phyloP scores from a whole-genome alignment of 495 filamentous ascomycete genomes.

The Penicillium longicatenatum region DNA sequence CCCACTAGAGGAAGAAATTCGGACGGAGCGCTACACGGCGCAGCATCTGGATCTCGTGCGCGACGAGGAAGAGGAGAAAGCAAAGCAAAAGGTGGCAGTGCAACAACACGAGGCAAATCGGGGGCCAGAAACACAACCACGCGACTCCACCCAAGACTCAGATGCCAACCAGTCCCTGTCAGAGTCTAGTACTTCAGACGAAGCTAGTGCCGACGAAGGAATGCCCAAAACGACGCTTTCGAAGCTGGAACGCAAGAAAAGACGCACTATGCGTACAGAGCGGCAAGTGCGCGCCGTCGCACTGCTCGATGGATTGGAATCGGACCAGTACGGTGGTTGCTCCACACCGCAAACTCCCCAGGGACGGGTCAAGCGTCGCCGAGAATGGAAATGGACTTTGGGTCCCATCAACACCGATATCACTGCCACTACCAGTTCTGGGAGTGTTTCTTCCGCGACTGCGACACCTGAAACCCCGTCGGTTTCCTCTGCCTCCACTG shows the following conservation, averaged over 20 bases:
- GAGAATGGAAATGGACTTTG: conserved; percentile 62
- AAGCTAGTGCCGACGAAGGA: conserved; percentile 27
- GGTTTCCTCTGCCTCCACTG: conserved; percentile 9
- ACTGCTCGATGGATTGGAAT: conserved; percentile 39
- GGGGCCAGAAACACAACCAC: conserved; percentile 7
- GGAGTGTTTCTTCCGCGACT: conserved; percentile 5
- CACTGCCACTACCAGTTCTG: background rate
- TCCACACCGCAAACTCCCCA: conserved; percentile 53
- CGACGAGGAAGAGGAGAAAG: conserved; percentile 4
- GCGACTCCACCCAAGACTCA: conserved; percentile 44
- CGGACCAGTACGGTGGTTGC: conserved; percentile 27
- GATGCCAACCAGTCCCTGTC: conserved; percentile 36
- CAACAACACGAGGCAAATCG: background rate
- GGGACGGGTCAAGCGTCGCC: conserved; percentile 49
- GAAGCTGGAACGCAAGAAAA: conserved; percentile 38
- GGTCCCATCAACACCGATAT: conserved; percentile 36
- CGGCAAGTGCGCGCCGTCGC: conserved; percentile 47
- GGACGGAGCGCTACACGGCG: conserved; percentile 51
- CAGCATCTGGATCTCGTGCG: conserved; percentile 40
- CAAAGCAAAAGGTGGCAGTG: conserved; percentile 13
- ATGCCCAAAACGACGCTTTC: conserved; percentile 11
- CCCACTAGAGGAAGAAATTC: conserved; percentile 58
- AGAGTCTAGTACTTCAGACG: conserved; percentile 46
- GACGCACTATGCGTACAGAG: conserved; percentile 39
- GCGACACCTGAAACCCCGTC: background rate